Conservation (phyloP, 108 stramenopile species). For the Epithemia pelagica region DNA sequence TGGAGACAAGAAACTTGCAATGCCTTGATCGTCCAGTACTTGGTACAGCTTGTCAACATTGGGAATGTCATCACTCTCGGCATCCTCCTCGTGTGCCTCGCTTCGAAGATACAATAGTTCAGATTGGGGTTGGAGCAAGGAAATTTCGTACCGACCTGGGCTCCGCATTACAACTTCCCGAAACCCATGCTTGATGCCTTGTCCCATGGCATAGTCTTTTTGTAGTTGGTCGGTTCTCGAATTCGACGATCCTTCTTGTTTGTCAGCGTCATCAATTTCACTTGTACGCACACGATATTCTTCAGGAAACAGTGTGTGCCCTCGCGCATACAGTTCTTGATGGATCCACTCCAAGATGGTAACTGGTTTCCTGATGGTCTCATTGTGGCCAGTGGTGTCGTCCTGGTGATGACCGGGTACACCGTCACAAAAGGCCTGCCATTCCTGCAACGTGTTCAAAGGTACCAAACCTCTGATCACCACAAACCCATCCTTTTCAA, state of each 20-base stretch:
- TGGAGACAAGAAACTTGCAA: constrained; percentile 5
- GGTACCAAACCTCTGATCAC: constrained; percentile 5
- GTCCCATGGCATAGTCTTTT: constrained; percentile 15
- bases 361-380: too few relatives aligned
- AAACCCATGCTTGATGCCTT: constrained; percentile 51
- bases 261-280: not conserved
- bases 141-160: constrained; percentile 60
- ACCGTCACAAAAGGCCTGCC: constrained; percentile 18
- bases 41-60: not conserved
- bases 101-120: too few relatives aligned
- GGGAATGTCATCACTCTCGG: not conserved
- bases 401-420: not conserved
- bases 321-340: constrained; percentile 1
- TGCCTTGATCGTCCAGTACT: not conserved
- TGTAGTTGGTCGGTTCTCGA: not conserved
- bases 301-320: constrained; percentile 4
- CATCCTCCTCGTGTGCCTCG: not conserved
- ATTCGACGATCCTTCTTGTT: not conserved
- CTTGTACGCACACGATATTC: not conserved
- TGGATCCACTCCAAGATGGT: not conserved
- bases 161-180: constrained; percentile 69
- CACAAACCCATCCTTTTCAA: constrained; percentile 25
- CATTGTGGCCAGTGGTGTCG: not conserved
- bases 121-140: constrained; percentile 20
- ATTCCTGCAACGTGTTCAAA: constrained; percentile 10